phyloP scores from a whole-genome alignment of 1,284 basidiomycete species.

The Melampsora occidentalis region DNA sequence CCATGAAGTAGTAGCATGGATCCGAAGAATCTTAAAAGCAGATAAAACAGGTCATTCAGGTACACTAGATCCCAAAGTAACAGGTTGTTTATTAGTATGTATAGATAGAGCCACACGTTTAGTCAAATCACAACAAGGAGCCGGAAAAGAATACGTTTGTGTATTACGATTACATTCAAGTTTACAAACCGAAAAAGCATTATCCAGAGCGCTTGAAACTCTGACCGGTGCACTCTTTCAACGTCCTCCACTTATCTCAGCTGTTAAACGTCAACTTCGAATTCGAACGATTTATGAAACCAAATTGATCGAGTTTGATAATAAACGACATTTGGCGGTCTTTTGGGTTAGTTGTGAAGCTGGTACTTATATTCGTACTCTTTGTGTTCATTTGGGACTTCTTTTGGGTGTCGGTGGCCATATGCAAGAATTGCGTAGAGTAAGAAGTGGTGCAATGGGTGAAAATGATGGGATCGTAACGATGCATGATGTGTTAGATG shows the following conservation, averaged over 20 bases:
- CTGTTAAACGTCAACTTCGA: slow-evolving; percentile 96
- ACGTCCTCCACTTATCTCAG: slow-evolving; percentile 96
- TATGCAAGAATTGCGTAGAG: slow-evolving; percentile 97
- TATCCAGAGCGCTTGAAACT: slow-evolving; percentile 91
- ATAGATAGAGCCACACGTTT: slow-evolving; percentile 98
- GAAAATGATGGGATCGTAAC: slow-evolving; percentile 99
- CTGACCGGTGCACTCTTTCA: slow-evolving; percentile 98
- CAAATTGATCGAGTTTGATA: slow-evolving; percentile 94
- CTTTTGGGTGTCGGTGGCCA: slow-evolving; percentile 95
- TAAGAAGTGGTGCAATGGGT: slow-evolving; percentile 89
- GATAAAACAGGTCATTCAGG: slow-evolving; percentile 99
- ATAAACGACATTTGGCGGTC: slow-evolving; percentile 91
- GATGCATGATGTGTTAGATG: slow-evolving; percentile 99
- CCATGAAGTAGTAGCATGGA: slow-evolving; percentile 99
- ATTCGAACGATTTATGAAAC: slow-evolving; percentile 97
- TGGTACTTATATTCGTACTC: slow-evolving; percentile 95
- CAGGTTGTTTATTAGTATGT: slow-evolving; percentile 96
- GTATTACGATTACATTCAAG: slow-evolving; percentile 86
- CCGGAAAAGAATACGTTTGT: slow-evolving; percentile 98
- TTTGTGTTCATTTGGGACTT: slow-evolving; percentile 95
- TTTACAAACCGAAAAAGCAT: slow-evolving; percentile 74
- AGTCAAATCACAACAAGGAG: slow-evolving; percentile 98
- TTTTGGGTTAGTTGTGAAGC: slow-evolving; percentile 99
- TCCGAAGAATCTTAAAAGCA: slow-evolving; percentile 87
- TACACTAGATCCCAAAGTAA: slow-evolving; percentile 98